phyloP scores from a whole-genome alignment of 352 stramenopile species.

The Phytopythium oedochilum region DNA sequence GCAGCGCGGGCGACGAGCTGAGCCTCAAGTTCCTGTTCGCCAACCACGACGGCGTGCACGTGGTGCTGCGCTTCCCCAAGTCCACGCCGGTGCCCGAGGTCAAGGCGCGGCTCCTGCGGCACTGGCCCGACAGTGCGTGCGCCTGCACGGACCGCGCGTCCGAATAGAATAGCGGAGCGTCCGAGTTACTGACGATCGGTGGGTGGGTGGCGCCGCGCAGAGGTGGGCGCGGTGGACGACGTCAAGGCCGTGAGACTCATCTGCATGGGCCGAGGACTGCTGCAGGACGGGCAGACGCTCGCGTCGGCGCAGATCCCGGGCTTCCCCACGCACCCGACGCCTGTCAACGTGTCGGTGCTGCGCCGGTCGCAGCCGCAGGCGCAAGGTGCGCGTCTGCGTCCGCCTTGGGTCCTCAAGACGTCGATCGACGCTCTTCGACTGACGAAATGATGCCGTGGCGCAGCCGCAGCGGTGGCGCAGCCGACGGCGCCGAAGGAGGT shows the following conservation, averaged over 20 bases:
- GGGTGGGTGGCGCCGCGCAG: constrained; percentile 17
- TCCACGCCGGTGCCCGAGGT: constrained; percentile 41
- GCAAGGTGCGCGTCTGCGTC: constrained; percentile 16
- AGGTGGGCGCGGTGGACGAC: constrained; percentile 39
- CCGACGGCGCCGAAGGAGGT: constrained; percentile 26
- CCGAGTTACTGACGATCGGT: too few species aligned
- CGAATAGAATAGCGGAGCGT: too few species aligned
- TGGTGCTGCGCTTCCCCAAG: constrained; percentile 56
- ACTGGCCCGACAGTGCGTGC: constrained; percentile 55
- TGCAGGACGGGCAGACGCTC: constrained; percentile 89
- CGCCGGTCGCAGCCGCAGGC: constrained; percentile 26
- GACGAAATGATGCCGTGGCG: neutral
- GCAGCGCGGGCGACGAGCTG: constrained; percentile 48
- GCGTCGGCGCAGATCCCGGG: constrained; percentile 75
- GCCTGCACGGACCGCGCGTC: too few species aligned
- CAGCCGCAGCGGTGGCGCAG: constrained; percentile 17
- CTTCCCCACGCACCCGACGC: constrained; percentile 94
- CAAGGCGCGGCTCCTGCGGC: constrained; percentile 62
- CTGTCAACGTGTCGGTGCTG: constrained; percentile 92
- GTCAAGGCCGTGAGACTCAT: constrained; percentile 85
- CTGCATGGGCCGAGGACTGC: constrained; percentile 92
- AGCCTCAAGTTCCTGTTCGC: constrained; percentile 84
- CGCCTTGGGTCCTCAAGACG: too few species aligned
- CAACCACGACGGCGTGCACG: constrained; percentile 71
- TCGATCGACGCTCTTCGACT: neutral